Percentiles rank a stretch among this genome's conserved stretches.
Evolutionary conservation across 1,284 basidiomycete genomes (phyloP).

Genomic region (Kalmanozyma brasiliensis): DNA sequence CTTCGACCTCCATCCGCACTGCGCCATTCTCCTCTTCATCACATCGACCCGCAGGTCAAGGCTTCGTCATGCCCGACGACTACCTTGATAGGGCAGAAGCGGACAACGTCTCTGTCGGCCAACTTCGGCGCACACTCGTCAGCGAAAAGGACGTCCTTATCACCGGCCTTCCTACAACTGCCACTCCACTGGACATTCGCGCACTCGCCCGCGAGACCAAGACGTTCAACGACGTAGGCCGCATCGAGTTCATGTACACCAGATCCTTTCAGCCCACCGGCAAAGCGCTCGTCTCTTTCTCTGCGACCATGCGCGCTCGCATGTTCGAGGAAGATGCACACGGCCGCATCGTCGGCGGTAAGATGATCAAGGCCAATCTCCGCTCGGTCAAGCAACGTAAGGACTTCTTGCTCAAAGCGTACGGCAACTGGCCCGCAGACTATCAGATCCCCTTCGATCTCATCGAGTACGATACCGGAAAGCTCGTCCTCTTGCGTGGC

Average conservation of each 20-base stretch:
- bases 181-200: slow-evolving; percentile 36
- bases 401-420: slow-evolving; percentile 1
- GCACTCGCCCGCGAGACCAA: slow-evolving; percentile 12
- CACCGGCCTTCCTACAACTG: slow-evolving; percentile 24
- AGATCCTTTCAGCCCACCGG: slow-evolving; percentile 15
- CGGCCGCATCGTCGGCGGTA: slow-evolving; percentile 30
- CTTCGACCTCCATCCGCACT: background rate
- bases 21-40: background rate
- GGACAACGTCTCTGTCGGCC: background rate
- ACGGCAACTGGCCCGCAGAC: slow-evolving; percentile 15
- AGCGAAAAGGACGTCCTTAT: slow-evolving; percentile 32
- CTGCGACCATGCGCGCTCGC: slow-evolving; percentile 11
- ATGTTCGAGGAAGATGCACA: slow-evolving; percentile 16
- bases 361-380: slow-evolving; percentile 17
- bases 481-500: slow-evolving; percentile 46
- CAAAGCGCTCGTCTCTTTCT: slow-evolving; percentile 32
- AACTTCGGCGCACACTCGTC: background rate
- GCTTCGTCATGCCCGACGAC: background rate
- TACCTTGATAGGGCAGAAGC: background rate
- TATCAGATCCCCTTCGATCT: slow-evolving; percentile 37
- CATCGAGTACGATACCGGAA: slow-evolving; percentile 44
- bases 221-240: slow-evolving; percentile 23
- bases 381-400: background rate
- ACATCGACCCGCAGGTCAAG: slow-evolving; percentile 5
- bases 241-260: slow-evolving; percentile 41